Conservation (phyloP, 805 yeast species). For the Kodamaea nitidulidarum region DNA sequence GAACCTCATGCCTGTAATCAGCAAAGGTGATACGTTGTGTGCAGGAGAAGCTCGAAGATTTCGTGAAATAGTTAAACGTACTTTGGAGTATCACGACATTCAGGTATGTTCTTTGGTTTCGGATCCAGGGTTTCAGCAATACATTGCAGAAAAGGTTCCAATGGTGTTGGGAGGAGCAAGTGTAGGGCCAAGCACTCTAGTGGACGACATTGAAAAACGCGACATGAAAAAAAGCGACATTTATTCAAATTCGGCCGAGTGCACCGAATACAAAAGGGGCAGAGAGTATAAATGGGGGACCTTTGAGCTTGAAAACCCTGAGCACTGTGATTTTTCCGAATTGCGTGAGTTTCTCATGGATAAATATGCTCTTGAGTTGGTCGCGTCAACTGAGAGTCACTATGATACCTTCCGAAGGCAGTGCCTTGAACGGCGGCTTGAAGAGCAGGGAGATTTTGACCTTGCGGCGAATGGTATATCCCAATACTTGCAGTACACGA, state of each 20-base stretch:
- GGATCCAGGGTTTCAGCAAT: background rate
- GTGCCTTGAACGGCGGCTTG: constrained; percentile 49
- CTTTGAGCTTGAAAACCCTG: constrained; percentile 74
- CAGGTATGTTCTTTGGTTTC: constrained; percentile 28
- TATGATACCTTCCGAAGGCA: constrained; percentile 66
- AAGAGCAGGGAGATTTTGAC: constrained; percentile 11
- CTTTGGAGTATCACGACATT: constrained; percentile 24
- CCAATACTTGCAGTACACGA: constrained; percentile 36
- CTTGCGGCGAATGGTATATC: constrained; percentile 22
- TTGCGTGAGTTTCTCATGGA: constrained; percentile 64
- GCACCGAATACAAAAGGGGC: constrained; percentile 26
- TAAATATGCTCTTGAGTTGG: constrained; percentile 72
- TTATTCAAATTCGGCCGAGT: constrained; percentile 1
- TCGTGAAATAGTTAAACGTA: constrained; percentile 22
- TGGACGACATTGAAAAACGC: background rate
- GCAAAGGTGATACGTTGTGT: constrained; percentile 34
- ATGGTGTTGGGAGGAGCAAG: background rate
- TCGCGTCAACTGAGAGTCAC: constrained; percentile 70
- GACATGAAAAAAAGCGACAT: background rate
- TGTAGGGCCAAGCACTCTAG: background rate
- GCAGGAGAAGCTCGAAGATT: constrained; percentile 22
- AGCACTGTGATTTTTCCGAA: constrained; percentile 70
- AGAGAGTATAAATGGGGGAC: constrained; percentile 74
- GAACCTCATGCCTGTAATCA: constrained; percentile 38
- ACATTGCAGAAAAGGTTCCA: background rate